phyloP scores from a whole-genome alignment of 164 flowering plant genomes.

The Malania oleifera region DNA sequence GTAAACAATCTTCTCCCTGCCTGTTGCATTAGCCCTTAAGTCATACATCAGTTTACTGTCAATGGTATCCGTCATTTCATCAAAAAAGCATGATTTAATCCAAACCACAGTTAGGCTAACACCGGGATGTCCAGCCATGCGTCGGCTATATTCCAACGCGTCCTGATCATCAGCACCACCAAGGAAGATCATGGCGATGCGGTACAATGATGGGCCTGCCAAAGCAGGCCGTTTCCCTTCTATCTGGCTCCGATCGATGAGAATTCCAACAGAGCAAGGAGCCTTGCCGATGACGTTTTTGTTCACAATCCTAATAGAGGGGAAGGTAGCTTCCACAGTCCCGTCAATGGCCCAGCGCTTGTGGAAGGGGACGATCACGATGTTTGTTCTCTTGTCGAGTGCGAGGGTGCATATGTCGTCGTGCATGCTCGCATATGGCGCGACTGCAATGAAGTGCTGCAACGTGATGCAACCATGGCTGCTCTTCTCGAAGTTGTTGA shows the following conservation, averaged over 20 bases:
- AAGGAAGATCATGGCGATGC: conserved; percentile 27
- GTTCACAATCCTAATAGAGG: conserved; percentile 16
- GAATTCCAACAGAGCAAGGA: conserved; percentile 44
- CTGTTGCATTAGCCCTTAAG: conserved; percentile 10
- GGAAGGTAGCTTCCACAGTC: not conserved
- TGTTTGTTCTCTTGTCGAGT: conserved; percentile 13
- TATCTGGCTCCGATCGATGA: conserved; percentile 24
- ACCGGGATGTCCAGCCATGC: conserved; percentile 24
- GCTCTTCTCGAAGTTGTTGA: conserved; percentile 18
- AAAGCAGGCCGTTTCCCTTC: not conserved
- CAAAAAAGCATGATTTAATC: conserved; percentile 2
- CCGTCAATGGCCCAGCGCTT: conserved; percentile 10
- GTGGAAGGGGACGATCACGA: conserved; percentile 36
- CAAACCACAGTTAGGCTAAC: conserved; percentile 25
- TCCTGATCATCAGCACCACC: conserved; percentile 38
- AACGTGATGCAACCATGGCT: conserved; percentile 4
- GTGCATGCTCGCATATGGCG: conserved; percentile 29
- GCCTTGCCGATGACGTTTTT: conserved; percentile 22
- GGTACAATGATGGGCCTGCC: not conserved
- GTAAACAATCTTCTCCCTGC: conserved; percentile 9
- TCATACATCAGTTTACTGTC: conserved; percentile 25
- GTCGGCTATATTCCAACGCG: conserved; percentile 25
- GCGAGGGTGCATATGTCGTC: conserved; percentile 31
- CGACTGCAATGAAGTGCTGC: conserved; percentile 19
- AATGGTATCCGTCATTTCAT: not conserved